A percentile compares a stretch with the other conserved stretches of the same genome.
These are phyloP conservation scores for Clarireedia paspali DNA, from an alignment of 2,329 filamentous ascomycete species.

Conservation along the genomic window DNA sequence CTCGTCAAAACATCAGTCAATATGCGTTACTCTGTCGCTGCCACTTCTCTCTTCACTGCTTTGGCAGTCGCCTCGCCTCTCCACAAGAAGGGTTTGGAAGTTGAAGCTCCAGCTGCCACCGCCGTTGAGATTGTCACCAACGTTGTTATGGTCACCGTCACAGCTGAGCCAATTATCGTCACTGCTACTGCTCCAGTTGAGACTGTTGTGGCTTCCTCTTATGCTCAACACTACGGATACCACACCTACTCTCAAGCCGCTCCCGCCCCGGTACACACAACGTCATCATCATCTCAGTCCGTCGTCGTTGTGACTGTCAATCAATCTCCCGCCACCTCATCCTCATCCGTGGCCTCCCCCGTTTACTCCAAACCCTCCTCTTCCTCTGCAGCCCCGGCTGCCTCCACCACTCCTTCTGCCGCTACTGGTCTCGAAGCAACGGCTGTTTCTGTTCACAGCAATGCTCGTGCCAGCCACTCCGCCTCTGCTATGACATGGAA, in stretches of 20 bases:
- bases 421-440: conserved; percentile 14
- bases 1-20: conserved; percentile 19
- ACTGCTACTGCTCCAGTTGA: not conserved
- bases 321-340: not conserved
- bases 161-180: conserved; percentile 18
- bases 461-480: conserved; percentile 78
- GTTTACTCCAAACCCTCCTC: not conserved
- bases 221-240: conserved; percentile 3
- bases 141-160: conserved; percentile 33
- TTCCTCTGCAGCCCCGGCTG: not conserved
- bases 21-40: conserved; percentile 35
- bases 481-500: conserved; percentile 59
- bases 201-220: conserved; percentile 2
- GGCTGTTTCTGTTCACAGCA: conserved; percentile 55
- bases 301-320: conserved; percentile 1
- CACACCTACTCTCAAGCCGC: conserved; percentile 5
- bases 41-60: conserved; percentile 30
- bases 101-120: not conserved
- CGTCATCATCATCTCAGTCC: conserved; percentile 1
- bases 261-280: not conserved
- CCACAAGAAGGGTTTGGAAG: conserved; percentile 17
- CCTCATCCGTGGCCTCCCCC: not conserved
- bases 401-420: conserved; percentile 6
- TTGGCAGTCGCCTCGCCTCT: conserved; percentile 31
- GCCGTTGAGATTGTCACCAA: conserved; percentile 27